phyloP scores from a whole-genome alignment of 495 filamentous ascomycete genomes.

The Chaetomium tenue region DNA sequence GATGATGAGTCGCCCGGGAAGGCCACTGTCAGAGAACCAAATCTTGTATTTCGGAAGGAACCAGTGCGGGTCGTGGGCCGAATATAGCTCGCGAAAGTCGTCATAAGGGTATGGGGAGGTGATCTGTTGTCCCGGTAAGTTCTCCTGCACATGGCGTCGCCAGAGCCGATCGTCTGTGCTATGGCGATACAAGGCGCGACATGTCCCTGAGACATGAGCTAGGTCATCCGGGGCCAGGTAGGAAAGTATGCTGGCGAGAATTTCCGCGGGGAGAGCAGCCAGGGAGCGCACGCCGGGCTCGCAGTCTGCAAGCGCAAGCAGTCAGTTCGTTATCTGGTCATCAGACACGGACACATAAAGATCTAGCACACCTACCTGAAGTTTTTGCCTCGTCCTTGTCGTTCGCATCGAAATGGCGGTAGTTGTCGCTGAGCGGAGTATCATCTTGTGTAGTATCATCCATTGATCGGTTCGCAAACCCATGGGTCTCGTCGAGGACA shows the following conservation, averaged over 20 bases:
- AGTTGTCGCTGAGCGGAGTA: not conserved
- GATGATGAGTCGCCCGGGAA: conserved; percentile 67
- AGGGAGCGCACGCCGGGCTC: conserved; percentile 30
- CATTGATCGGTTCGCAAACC: not conserved
- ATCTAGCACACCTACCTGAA: not conserved
- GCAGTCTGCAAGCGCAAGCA: not conserved
- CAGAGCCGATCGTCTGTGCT: conserved; percentile 60
- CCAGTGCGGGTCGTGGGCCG: conserved; percentile 75
- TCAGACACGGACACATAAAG: too few species aligned
- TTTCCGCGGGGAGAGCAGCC: conserved; percentile 58
- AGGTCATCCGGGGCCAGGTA: conserved; percentile 61
- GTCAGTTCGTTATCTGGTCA: not conserved
- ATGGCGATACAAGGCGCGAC: conserved; percentile 51
- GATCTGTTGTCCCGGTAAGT: conserved; percentile 58
- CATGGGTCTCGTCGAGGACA: not conserved
- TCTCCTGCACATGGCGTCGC: conserved; percentile 60
- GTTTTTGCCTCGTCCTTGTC: not conserved
- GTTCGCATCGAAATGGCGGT: not conserved
- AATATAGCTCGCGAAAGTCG: conserved; percentile 67
- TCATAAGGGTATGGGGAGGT: conserved; percentile 54
- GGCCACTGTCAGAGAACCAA: conserved; percentile 78
- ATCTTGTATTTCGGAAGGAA: conserved; percentile 76
- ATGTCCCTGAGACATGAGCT: conserved; percentile 53
- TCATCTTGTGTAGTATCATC: not conserved
- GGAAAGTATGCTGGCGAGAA: conserved; percentile 60